Conservation (phyloP, 2,329 filamentous ascomycete species). For the Pestalotiopsis sp. region DNA sequence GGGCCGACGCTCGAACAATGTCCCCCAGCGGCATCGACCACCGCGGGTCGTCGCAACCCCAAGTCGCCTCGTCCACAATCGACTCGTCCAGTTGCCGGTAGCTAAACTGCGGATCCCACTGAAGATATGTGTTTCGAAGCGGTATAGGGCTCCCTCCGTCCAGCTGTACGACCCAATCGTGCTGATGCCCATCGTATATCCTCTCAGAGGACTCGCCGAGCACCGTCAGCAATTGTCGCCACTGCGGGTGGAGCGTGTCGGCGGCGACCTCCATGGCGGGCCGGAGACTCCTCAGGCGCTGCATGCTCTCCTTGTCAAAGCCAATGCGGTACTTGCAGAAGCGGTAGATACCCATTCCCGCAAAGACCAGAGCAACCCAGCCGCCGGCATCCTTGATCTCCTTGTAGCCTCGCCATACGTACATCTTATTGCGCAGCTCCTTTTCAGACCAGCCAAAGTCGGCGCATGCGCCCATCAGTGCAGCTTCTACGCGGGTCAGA, state of each 20-base stretch:
- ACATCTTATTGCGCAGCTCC: conserved; percentile 53
- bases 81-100: conserved; percentile 53
- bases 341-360: conserved; percentile 59
- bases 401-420: conserved; percentile 59
- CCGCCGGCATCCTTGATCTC: conserved; percentile 60
- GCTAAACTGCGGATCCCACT: conserved; percentile 47
- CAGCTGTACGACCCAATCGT: conserved; percentile 53
- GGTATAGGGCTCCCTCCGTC: conserved; percentile 42
- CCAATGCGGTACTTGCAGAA: conserved; percentile 63
- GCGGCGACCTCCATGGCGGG: conserved; percentile 55
- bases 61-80: conserved; percentile 48
- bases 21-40: conserved; percentile 33
- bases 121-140: conserved; percentile 46
- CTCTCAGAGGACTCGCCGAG: conserved; percentile 43
- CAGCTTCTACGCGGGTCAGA: conserved; percentile 33
- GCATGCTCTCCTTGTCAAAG: conserved; percentile 53
- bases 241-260: conserved; percentile 55
- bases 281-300: conserved; percentile 44
- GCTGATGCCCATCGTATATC: conserved; percentile 49
- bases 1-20: conserved; percentile 22
- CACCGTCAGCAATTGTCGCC: conserved; percentile 51
- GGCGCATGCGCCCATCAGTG: conserved; percentile 54
- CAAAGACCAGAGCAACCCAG: conserved; percentile 58
- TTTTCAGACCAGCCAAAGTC: conserved; percentile 60
- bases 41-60: conserved; percentile 53